Base-by-base conservation (phyloP, 2,329 filamentous ascomycete species). In the Cercospora janseana region DNA sequence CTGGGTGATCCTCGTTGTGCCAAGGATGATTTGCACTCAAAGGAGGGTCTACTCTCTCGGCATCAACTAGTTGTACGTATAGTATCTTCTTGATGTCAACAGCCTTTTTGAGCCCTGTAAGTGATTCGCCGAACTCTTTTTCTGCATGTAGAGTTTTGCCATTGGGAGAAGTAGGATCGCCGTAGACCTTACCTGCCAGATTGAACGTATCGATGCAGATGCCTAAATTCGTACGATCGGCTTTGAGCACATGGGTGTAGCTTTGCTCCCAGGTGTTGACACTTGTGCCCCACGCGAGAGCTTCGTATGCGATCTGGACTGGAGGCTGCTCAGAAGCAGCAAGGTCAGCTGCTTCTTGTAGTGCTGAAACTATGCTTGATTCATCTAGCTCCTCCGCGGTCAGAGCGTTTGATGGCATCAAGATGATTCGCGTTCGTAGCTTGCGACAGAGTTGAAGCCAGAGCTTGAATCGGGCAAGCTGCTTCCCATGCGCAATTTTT, bases 191-290 rank as follows among this genome's bases (percentile, higher is more conserved):
- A 0, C 80, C 86, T 1, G 84, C 79, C 51, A 91, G 86, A 66
- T 91, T 88, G 72, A 88, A 91, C 0, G 82, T 87, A 67, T 91
- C 87, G 16, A 91, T 75, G 63, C 86, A 89, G 27, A 89, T 71
- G 4, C 87, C 86, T 63, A 91, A 87, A 68, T 90, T 91, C 8
- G 77, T 67, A 5, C 84, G 69, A 65, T 87, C 73, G 23, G 89
- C 85, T 2, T 70, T 70, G 57, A 75, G 69, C 0, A 90, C 80
- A 2, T 88, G 72, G 4, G 82, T 78, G 83, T 85, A 91, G 56
- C 79, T 81, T 7, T 72, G 69, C 63, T 90, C 85, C 87, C 87
- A 91, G 0, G 75, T 82, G 63, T 88, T 77, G 50, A 83, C 73
- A 42, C 80, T 75, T 0, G 85, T 88, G 10, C 84, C 86, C 80